Base-by-base conservation (phyloP, 306 rosid species). In the Vigna unguiculata region DNA sequence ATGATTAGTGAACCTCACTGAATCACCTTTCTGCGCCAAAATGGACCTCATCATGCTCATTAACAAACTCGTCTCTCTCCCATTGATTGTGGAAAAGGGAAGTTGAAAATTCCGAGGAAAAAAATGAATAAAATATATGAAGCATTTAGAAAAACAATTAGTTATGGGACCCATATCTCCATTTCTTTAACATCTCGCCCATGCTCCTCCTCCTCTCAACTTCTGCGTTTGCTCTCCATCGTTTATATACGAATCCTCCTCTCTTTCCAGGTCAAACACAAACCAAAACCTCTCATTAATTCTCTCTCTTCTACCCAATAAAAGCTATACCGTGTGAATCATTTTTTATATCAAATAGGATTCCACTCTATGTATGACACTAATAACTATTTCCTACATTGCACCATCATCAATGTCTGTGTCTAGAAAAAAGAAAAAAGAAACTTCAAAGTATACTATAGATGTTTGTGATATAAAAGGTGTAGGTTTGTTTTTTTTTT, bases 1-100 rank as follows among this genome's bases (percentile, higher is more conserved):
- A 80, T 80, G 75, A 65, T 80, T 57, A 28, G 76, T 74, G 71
- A 80, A 74, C 38, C 83, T 80, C 72, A 61, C 28, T 71, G 5
- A 54, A 21, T 71, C 78, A 63, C 68, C 85, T 77, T 82, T 47
- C 71, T 14, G 79, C 28, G 58, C 77, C 74, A 70, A 62, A 81
- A 62, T 76, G 74, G 69, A 70, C 34, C 36, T 61, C 76, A 40
- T 72, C 28, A 57, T 25, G 75, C 71, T 68, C 16, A 60, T 66
- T 67, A 61, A 76, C 7, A 20, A 51, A 51, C 72, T 5, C 16
- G 3, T 46, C 62, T 78, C 51, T 49, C 28, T 9, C 65, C 66
- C 51, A 28, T 81, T 81, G 41, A 76, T 38, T 68, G 78, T 52
- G 81, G 74, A 70, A 78, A 77, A 77, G 58, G 60, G 0, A 4